Evolutionary conservation across 768 basidiomycete genomes (phyloP).

Genomic region (Hypsizygus marmoreus): DNA sequence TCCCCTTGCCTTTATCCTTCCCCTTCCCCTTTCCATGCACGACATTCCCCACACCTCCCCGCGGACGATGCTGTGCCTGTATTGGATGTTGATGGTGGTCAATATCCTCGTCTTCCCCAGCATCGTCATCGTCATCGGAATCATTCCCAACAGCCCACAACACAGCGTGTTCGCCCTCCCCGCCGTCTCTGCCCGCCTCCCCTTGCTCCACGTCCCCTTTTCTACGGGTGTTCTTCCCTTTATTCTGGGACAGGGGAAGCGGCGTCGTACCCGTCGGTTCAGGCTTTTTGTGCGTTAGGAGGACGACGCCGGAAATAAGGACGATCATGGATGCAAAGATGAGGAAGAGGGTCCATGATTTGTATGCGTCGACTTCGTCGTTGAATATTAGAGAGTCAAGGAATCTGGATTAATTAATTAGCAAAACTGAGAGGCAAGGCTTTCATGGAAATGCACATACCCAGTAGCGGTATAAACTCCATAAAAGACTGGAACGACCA

Average conservation of each 20-base stretch:
- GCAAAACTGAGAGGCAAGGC: not conserved
- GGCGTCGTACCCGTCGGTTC: slow-evolving; percentile 46
- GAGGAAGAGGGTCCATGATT: slow-evolving; percentile 85
- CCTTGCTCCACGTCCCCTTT: slow-evolving; percentile 11
- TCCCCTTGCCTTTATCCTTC: slow-evolving; percentile 4
- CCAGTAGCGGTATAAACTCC: slow-evolving; percentile 87
- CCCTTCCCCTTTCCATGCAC: slow-evolving; percentile 13
- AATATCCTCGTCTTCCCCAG: slow-evolving; percentile 39
- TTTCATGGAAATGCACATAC: slow-evolving; percentile 39
- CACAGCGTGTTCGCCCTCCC: slow-evolving; percentile 25
- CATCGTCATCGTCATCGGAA: slow-evolving; percentile 64
- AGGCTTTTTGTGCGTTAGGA: slow-evolving; percentile 91
- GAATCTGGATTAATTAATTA: slow-evolving; percentile 32
- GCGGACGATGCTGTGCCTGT: slow-evolving; percentile 23
- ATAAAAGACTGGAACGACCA: slow-evolving; percentile 95
- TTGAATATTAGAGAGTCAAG: slow-evolving; percentile 72
- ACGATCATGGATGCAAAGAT: slow-evolving; percentile 86
- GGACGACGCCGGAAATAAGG: slow-evolving; percentile 89
- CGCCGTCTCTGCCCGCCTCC: slow-evolving; percentile 11
- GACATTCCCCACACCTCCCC: slow-evolving; percentile 16
- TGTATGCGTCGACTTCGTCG: slow-evolving; percentile 81
- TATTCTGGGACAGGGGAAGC: slow-evolving; percentile 32
- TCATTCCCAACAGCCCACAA: slow-evolving; percentile 76
- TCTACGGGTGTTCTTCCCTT: slow-evolving; percentile 12
- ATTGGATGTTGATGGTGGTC: slow-evolving; percentile 46